phyloP scores from a whole-genome alignment of 768 basidiomycete species.

The Leccinum variicolor region DNA sequence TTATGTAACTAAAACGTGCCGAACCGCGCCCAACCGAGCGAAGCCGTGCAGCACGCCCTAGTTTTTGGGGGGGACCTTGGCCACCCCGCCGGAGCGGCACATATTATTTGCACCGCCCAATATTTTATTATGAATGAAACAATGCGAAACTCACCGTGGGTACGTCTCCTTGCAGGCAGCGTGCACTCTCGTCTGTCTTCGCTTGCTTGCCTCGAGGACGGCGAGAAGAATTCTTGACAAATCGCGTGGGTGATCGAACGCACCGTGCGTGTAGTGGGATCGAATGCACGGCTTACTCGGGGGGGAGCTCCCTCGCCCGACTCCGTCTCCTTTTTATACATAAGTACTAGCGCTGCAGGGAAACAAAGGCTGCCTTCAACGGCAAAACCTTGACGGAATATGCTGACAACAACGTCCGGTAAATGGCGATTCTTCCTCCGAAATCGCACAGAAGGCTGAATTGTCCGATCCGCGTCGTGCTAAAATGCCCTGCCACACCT shows the following conservation, averaged over 20 bases:
- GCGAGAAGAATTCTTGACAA: slow-evolving; percentile 23
- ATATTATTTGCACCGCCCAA: slow-evolving; percentile 30
- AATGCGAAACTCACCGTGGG: slow-evolving; percentile 33
- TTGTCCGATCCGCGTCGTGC: slow-evolving; percentile 17
- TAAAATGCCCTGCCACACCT: slow-evolving; percentile 1
- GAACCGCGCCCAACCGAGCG: slow-evolving; percentile 21
- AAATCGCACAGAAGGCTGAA: not conserved
- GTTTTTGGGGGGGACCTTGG: slow-evolving; percentile 18
- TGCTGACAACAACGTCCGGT: slow-evolving; percentile 17
- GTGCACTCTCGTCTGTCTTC: slow-evolving; percentile 21
- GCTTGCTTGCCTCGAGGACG: slow-evolving; percentile 34
- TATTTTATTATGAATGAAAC: slow-evolving; percentile 25
- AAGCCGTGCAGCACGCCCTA: slow-evolving; percentile 14
- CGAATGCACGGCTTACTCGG: slow-evolving; percentile 13
- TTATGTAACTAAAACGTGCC: slow-evolving; percentile 27
- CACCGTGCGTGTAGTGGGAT: slow-evolving; percentile 11
- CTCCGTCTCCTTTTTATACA: slow-evolving; percentile 22
- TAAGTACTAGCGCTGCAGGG: not conserved
- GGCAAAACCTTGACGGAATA: slow-evolving; percentile 1
- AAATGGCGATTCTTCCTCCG: slow-evolving; percentile 10
- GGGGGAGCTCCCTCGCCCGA: not conserved
- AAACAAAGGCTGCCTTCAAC: slow-evolving; percentile 8
- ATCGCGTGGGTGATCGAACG: slow-evolving; percentile 20
- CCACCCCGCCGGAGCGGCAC: slow-evolving; percentile 22
- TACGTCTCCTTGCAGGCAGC: slow-evolving; percentile 11